These are phyloP conservation scores for Penstemon eatonii DNA, from an alignment of 257 asterid genomes.

Conservation along the genomic window DNA sequence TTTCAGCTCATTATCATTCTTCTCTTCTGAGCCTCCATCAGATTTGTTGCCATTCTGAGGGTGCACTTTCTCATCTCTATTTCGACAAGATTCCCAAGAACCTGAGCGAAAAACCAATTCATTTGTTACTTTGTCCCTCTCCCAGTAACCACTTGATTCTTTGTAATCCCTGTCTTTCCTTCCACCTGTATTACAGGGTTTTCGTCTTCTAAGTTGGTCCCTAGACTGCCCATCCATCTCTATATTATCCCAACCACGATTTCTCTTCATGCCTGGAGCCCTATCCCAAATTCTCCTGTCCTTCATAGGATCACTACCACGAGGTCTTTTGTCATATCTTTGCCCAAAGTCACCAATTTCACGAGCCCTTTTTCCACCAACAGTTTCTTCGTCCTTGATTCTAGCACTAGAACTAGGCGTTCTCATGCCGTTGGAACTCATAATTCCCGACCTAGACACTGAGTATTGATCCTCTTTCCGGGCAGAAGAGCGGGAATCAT, in stretches of 20 bases:
- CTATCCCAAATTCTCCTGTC: slow-evolving; percentile 55
- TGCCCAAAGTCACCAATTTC: slow-evolving; percentile 34
- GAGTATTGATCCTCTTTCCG: slow-evolving; percentile 21
- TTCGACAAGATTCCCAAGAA: slow-evolving; percentile 70
- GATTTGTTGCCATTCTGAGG: slow-evolving; percentile 38
- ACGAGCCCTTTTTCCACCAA: slow-evolving; percentile 33
- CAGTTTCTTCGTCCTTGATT: slow-evolving; percentile 30
- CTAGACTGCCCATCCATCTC: slow-evolving; percentile 57
- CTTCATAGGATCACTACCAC: slow-evolving; percentile 43
- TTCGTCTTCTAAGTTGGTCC: slow-evolving; percentile 63
- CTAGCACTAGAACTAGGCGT: slow-evolving; percentile 26
- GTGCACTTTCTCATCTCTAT: slow-evolving; percentile 51
- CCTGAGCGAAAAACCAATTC: slow-evolving; percentile 79
- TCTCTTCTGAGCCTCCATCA: slow-evolving; percentile 44
- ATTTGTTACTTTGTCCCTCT: slow-evolving; percentile 75
- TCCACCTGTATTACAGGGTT: slow-evolving; percentile 42
- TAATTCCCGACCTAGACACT: slow-evolving; percentile 24
- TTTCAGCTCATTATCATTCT: slow-evolving; percentile 50
- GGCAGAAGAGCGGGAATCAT: slow-evolving; percentile 25
- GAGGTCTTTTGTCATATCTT: slow-evolving; percentile 47
- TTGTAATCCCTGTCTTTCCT: slow-evolving; percentile 62
- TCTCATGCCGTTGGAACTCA: slow-evolving; percentile 34
- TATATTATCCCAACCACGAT: slow-evolving; percentile 50
- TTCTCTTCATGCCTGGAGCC: slow-evolving; percentile 64
- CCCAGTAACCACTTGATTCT: slow-evolving; percentile 91